Base-by-base conservation (phyloP, 768 basidiomycete species). In the Collybia nuda region DNA sequence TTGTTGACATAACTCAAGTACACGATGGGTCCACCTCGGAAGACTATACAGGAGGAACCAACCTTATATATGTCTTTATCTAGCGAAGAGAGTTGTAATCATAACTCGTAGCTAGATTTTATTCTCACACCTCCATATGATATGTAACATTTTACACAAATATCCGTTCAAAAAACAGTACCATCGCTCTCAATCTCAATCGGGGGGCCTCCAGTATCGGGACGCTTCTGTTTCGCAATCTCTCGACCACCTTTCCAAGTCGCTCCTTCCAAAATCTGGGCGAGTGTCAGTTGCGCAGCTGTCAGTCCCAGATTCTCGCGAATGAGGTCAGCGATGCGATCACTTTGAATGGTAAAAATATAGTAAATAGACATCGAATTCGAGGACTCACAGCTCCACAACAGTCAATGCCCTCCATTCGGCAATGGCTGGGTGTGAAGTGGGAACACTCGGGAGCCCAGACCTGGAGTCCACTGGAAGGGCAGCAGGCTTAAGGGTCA, bases 371-470 rank as follows among this genome's bases (percentile, higher is more conserved):
- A 11, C 40, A 39, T 21, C 36, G n/a, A 44, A 46, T 26, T 12
- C 26, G 29, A 41, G 51, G 40, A 76, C 88, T 58, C 58, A 94
- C 91, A 99, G 76, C 63, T 87, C 83, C 48, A 97, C 88, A 32
- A 99, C 91, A 0, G 96, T 98, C 79, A 99, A 80, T 0, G 95
- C 94, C 48, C 96, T 77, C 94, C 95, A 96, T 70, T 99, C 96
- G 32, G 98, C 84, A 50, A 98, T 86, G 5, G 93, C 93, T 0
- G 93, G 90, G 62, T 94, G 93, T 0, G 88, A 86, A 1, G 93
- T 79, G 12, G 77, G 68, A 19, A 89, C 75, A 36, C 77, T 79
- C 2, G 91, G 86, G 45, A 93, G 74, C 18, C 74, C 73, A 6
- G 80, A 69, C 17, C 63, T 66, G 0, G 70, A 50, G 54, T 82